Evolutionary conservation across 1,139 yeast species (phyloP), one percentile per base, ranked within the genome.

Genomic region (Hansenula anomala): DNA sequence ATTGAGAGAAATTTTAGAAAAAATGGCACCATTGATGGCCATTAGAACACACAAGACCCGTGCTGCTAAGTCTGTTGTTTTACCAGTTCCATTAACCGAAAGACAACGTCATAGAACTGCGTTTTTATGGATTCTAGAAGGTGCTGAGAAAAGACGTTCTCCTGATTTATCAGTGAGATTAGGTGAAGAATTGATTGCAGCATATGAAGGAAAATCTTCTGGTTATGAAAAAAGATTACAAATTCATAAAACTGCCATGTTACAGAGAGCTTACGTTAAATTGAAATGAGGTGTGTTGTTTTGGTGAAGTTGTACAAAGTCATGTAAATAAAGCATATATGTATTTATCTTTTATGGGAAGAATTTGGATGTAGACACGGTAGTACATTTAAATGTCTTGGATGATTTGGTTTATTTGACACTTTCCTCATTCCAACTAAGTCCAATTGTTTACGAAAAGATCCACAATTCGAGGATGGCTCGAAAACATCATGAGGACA

Each of bases 91-190:
- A 12, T 69, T 90, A 56, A 80, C 76, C 38, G 78, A 78, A 57
- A 81, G 88, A 63, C 96, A 89, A 63, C 76, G 97, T 61, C 69
- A 80, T 51, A 78, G 96, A 63, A 78, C 75, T 55, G 96, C 97
- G 3, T 85, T 94, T 70, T 64, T 70, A 46, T 92, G 97, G 97
- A 83, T 92, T 36, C 65, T 89, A 42, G 96, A 88, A 43, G 89
- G 95, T 17, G 78, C 95, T 23, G 73, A 78, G 41, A 82, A 82
- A 59, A 81, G 95, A 61, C 82, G 80, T 39, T 80, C 92, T 17
- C 77, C 80, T 44, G 94, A 86, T 55, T 84, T 84, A 55, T 71
- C 95, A 1, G 97, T 92, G 25, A 76, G 97, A 56, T 71, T 92
- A 43, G 92, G 92, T 26, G 97, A 92, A 64, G 97, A 92, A 62